Percentiles rank a stretch among this genome's conserved stretches.
These are phyloP conservation scores for Arthrobotrys conoides DNA, from an alignment of 2,329 filamentous ascomycete genomes.

Conservation along the genomic window DNA sequence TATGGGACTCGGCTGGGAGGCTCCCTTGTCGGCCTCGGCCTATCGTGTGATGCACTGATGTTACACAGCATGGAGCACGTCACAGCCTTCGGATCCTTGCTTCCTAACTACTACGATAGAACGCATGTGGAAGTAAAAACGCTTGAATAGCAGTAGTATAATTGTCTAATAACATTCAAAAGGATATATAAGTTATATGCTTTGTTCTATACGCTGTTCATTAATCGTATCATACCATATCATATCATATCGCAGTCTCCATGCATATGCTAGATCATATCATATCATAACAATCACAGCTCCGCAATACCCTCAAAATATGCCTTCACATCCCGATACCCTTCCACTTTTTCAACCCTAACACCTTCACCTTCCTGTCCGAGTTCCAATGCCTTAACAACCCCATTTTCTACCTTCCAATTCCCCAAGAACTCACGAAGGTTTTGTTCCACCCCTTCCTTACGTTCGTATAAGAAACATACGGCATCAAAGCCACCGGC, in stretches of 20 bases:
- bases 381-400: constrained; percentile 78
- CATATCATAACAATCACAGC: neutral
- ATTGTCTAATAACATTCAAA: no score
- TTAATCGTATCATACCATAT: neutral
- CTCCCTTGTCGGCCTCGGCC: neutral
- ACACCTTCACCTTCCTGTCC: constrained; percentile 81
- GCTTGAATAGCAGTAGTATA: no score
- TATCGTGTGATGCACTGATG: neutral
- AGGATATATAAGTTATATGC: no score
- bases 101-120: neutral
- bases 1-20: neutral
- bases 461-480: constrained; percentile 82
- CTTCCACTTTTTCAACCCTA: constrained; percentile 59
- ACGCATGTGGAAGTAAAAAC: no score
- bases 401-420: constrained; percentile 71
- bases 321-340: constrained; percentile 59
- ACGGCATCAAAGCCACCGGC: constrained; percentile 95
- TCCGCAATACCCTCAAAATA: constrained; percentile 33
- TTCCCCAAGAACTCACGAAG: constrained; percentile 74
- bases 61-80: constrained; percentile 21
- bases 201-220: neutral
- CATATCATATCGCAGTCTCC: no score
- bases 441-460: constrained; percentile 73
- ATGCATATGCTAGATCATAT: no score
- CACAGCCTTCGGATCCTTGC: neutral